Percentiles rank a stretch among this genome's conserved stretches.
Conservation (phyloP, 2,329 filamentous ascomycete species). For the Aspergillus neoniger region DNA sequence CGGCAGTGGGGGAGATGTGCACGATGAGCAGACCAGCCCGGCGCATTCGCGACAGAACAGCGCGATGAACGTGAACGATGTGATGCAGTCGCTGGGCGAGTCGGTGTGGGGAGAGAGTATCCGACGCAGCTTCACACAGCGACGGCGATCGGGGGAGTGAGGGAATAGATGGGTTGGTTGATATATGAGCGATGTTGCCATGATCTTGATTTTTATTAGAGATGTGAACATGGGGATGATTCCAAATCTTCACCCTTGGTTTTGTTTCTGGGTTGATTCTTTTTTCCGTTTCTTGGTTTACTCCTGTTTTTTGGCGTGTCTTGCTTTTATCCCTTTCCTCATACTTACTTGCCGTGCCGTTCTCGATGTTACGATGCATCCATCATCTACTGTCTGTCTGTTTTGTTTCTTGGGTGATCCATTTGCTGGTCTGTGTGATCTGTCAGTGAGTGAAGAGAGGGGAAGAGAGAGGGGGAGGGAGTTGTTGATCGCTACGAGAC, state of each 20-base stretch:
- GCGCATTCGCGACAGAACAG: slow-evolving; percentile 64
- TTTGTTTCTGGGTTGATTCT: slow-evolving; percentile 7
- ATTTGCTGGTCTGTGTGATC: background rate
- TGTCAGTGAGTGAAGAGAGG: background rate
- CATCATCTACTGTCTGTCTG: background rate
- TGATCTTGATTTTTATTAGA: background rate
- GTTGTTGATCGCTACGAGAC: background rate
- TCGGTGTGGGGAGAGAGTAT: slow-evolving; percentile 94
- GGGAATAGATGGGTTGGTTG: slow-evolving; percentile 14
- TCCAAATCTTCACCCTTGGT: background rate
- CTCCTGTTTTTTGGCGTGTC: slow-evolving; percentile 10
- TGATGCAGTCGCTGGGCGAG: slow-evolving; percentile 82
- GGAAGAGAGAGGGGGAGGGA: background rate
- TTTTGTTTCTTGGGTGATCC: background rate
- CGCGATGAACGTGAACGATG: slow-evolving; percentile 71
- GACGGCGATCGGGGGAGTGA: slow-evolving; percentile 43
- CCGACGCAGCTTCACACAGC: slow-evolving; percentile 76
- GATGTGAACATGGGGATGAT: too few relatives aligned
- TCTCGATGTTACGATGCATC: background rate
- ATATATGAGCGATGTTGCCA: slow-evolving; percentile 19
- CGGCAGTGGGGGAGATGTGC: slow-evolving; percentile 26
- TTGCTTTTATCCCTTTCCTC: slow-evolving; percentile 5
- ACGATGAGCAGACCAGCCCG: slow-evolving; percentile 20
- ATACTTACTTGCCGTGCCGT: background rate
- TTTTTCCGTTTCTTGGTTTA: slow-evolving; percentile 3